phyloP scores from a whole-genome alignment of 202 grass and related monocot genomes.

The Saccharum hybrid region DNA sequence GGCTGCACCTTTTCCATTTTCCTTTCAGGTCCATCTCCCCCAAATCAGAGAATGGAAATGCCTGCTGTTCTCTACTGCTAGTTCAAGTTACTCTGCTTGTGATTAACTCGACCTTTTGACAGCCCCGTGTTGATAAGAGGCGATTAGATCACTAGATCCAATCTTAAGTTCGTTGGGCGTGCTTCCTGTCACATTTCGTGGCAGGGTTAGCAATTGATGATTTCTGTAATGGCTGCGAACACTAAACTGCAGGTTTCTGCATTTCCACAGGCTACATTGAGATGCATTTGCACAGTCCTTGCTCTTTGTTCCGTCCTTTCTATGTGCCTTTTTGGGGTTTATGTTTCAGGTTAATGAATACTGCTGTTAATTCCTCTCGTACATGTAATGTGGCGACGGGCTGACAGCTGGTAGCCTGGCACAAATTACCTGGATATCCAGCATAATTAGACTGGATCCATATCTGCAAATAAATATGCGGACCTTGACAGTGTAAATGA shows the following conservation, averaged over 20 bases:
- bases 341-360: slow-evolving; percentile 13
- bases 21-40: background rate
- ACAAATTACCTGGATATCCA: slow-evolving; percentile 1
- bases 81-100: background rate
- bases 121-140: background rate
- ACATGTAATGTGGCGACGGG: background rate
- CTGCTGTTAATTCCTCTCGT: background rate
- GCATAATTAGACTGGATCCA: background rate
- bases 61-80: background rate
- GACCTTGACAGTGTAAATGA: background rate
- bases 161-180: slow-evolving; percentile 2
- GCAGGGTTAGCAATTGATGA: background rate
- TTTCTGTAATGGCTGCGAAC: background rate
- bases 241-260: background rate
- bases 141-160: slow-evolving; percentile 49
- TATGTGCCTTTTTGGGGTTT: background rate
- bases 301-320: slow-evolving; percentile 1
- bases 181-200: background rate
- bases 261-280: background rate
- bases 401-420: background rate
- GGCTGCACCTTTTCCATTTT: background rate
- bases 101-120: background rate
- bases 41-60: background rate
- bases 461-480: background rate
- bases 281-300: slow-evolving; percentile 3